Conservation (phyloP, 2,329 filamentous ascomycete genomes). For the Boeremia lycopersici region DNA sequence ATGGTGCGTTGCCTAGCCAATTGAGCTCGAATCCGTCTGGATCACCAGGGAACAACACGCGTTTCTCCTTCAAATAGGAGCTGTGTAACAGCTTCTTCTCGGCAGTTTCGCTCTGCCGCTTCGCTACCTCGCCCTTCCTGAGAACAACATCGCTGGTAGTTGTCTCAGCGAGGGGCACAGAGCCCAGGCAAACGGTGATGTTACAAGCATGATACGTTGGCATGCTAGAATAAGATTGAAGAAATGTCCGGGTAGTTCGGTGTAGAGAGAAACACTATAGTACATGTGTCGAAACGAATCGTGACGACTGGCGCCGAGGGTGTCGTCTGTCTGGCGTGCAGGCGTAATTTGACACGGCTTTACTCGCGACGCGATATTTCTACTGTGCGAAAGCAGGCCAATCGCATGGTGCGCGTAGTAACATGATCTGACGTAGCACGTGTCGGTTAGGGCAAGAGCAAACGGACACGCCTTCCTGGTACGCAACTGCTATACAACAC, state of each 20-base stretch:
- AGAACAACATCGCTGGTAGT: constrained; percentile 30
- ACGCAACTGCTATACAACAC: not conserved
- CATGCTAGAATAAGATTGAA: constrained; percentile 24
- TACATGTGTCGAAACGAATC: constrained; percentile 1
- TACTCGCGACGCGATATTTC: not conserved
- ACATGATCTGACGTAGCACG: constrained; percentile 13
- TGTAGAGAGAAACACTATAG: not conserved
- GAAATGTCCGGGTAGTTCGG: not conserved
- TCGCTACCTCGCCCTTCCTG: constrained; percentile 31
- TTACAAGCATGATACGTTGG: constrained; percentile 40
- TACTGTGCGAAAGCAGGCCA: constrained; percentile 9
- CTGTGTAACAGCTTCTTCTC: constrained; percentile 29
- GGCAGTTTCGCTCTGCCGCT: constrained; percentile 24
- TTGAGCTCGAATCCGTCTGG: constrained; percentile 28
- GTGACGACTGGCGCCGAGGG: not conserved
- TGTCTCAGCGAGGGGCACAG: constrained; percentile 33
- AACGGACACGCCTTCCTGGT: constrained; percentile 9
- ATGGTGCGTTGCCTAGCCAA: constrained; percentile 40
- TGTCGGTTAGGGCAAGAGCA: constrained; percentile 19
- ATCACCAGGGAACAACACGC: constrained; percentile 35
- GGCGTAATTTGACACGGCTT: constrained; percentile 1
- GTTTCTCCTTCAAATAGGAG: constrained; percentile 30
- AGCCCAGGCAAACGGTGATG: constrained; percentile 32
- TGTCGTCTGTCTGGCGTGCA: constrained; percentile 2
- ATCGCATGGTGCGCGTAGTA: constrained; percentile 18